Base-by-base conservation (phyloP, 257 asterid genomes). In the Solanum arcanum region DNA sequence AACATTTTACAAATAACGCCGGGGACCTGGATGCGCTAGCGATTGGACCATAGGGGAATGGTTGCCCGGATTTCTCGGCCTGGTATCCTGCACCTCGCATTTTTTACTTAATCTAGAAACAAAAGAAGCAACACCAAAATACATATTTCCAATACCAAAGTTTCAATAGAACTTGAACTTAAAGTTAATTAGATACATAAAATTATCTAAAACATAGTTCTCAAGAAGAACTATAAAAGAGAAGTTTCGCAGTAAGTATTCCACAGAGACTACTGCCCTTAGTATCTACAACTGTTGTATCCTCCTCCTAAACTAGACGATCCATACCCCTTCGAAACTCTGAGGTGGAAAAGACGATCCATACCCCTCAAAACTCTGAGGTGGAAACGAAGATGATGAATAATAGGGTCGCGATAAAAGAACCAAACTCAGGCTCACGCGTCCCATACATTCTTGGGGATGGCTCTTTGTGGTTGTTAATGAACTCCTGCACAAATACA, bases 231-330 rank as follows among this genome's bases (percentile, higher is more conserved):
- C 4, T 33, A 5, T 33, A 33, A 33, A 3, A 33, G 35, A 33
- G 35, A 33, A 33, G 35, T 33, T 33, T 33, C 44, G 29, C 27
- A 23, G 12, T 9, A 25, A 46, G 68, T 80, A 47, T 47, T 47
- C 66, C 39, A 80, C 9, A 27, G 16, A 27, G 66, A 41, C 18
- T 80, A 80, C 68, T 37, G 6, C 86, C 2, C 76, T 77, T 69
- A 83, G 60, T 66, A 83, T 83, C 89, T 87, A 83, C 23, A 87
- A 59, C 84, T 74, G 66, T 76, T 31, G 72, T 83, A 87, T 37
- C 89, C 87, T 37, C 76, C 87, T 20, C 87, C 87, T 7, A 69
- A 20, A 66, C 84, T 69, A 18, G 89, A 83, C 70, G 89, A 87
- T 83, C 86, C 89, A 87, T 87, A 87, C 33, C 83, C 83, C 8